Evolutionary conservation across 257 asterid species (phyloP).

Genomic region (Agastache rugosa): DNA sequence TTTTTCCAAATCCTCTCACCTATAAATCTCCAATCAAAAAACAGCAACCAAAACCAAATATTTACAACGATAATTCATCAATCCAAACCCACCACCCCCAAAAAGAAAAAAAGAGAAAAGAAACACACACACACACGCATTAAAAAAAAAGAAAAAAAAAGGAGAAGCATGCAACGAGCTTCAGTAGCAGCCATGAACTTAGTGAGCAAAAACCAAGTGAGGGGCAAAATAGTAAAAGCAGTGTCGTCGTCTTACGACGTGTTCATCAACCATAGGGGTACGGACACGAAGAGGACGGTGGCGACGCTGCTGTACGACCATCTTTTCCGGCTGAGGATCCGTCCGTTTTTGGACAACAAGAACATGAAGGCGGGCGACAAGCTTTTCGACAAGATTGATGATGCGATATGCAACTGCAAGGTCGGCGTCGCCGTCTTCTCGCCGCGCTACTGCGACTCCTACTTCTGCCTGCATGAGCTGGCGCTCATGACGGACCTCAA

Average conservation of each 20-base stretch:
- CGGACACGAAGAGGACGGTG: conserved; percentile 75
- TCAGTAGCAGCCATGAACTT: conserved; percentile 44
- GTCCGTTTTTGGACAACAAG: conserved; percentile 83
- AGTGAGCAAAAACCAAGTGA: background rate
- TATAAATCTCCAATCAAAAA: no score
- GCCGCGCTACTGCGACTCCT: conserved; percentile 76
- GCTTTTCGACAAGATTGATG: conserved; percentile 64
- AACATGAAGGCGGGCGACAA: conserved; percentile 84
- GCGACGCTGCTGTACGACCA: conserved; percentile 71
- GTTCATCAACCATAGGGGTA: conserved; percentile 80
- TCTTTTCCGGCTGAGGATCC: conserved; percentile 46
- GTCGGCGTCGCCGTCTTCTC: conserved; percentile 78
- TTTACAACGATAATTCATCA: no score
- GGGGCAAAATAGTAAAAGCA: background rate
- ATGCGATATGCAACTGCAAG: conserved; percentile 56
- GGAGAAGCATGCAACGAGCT: conserved; percentile 49
- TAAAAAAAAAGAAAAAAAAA: background rate
- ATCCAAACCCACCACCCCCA: no score
- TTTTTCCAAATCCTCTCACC: background rate
- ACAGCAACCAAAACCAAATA: no score
- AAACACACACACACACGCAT: background rate
- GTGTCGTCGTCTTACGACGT: conserved; percentile 54
- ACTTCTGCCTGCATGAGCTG: conserved; percentile 77
- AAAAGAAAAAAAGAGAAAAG: no score
- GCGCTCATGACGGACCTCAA: conserved; percentile 58